Evolutionary conservation across 2,329 filamentous ascomycete genomes (phyloP).

Genomic region (Aotearoamyces nothofagi): DNA sequence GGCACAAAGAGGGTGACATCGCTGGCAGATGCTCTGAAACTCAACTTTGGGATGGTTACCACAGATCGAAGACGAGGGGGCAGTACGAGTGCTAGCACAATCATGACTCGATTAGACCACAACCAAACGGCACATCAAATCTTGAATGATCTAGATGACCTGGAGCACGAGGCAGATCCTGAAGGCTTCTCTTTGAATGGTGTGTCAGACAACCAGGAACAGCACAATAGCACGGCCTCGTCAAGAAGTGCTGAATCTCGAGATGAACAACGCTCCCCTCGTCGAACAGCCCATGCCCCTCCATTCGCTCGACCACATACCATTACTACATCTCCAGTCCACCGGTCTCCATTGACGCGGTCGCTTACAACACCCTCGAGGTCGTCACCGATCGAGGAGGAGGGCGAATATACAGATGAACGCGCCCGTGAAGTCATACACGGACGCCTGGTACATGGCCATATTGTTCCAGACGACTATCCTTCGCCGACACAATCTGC

Average conservation of each 20-base stretch:
- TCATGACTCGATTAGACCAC: constrained; percentile 50
- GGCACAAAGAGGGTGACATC: constrained; percentile 96
- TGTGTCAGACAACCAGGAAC: neutral
- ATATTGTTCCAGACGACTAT: constrained; percentile 89
- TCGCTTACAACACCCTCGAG: neutral
- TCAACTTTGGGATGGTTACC: constrained; percentile 95
- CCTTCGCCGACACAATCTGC: constrained; percentile 64
- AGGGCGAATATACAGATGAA: constrained; percentile 37
- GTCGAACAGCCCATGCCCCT: constrained; percentile 1
- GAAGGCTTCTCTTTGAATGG: neutral
- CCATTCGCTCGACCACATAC: constrained; percentile 9
- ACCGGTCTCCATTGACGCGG: constrained; percentile 9
- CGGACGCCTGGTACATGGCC: constrained; percentile 79
- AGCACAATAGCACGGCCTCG: neutral
- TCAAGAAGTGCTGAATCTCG: neutral
- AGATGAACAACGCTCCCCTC: neutral
- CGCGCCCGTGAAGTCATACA: constrained; percentile 82
- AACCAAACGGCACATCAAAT: too few relatives aligned
- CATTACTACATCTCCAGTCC: constrained; percentile 13
- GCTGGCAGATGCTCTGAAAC: constrained; percentile 83
- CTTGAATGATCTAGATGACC: neutral
- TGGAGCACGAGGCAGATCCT: neutral
- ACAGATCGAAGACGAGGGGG: constrained; percentile 55
- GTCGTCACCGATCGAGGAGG: constrained; percentile 12
- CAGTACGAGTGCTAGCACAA: constrained; percentile 65